Evolutionary conservation across 1,284 basidiomycete genomes (phyloP), one percentile per base, ranked within the genome.

Genomic region (Cutaneotrichosporon mucoides): DNA sequence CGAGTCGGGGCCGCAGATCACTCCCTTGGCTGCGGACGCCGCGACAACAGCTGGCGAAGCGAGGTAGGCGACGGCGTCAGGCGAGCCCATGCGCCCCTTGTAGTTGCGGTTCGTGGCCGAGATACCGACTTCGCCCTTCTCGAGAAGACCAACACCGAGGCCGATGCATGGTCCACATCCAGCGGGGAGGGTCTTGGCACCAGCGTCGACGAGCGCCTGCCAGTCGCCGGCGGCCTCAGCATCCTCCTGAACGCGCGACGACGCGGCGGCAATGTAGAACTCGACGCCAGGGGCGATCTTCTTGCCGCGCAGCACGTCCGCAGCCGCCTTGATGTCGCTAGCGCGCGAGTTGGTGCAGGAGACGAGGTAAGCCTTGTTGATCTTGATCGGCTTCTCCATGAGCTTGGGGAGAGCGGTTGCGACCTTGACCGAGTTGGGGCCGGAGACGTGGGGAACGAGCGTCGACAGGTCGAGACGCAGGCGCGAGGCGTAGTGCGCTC

Each of bases 121-220:
- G 75, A 99, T 99, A 1, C 95, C 95, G 2, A 88, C 88, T 79
- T 99, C 84, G 4, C 95, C 95, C 70, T 98, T 94, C 75, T 97
- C 87, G 33, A 99, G 81, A 56, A 99, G 80, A 12, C 96, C 96
- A 1, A 87, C 88, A 4, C 95, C 95, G 5, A 99, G 83, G 24
- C 96, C 96, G 64, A 99, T 99, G 76, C 96, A 99, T 0, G 95
- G 95, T 0, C 95, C 96, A 73, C 96, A 99, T 1, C 95, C 96
- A 0, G 95, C 89, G 6, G 96, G 95, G 0, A 99, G 83, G 0
- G 89, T 86, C 77, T 90, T 92, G 6, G 95, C 95, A 4, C 96
- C 95, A 1, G 93, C 87, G 24, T 84, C 84, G 41, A 95, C 80
- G 42, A 99, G 83, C 0, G 86, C 82, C 48, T 88, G 88, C 42